phyloP scores from a whole-genome alignment of 2,329 filamentous ascomycete genomes.

The Botrytis medusae region DNA sequence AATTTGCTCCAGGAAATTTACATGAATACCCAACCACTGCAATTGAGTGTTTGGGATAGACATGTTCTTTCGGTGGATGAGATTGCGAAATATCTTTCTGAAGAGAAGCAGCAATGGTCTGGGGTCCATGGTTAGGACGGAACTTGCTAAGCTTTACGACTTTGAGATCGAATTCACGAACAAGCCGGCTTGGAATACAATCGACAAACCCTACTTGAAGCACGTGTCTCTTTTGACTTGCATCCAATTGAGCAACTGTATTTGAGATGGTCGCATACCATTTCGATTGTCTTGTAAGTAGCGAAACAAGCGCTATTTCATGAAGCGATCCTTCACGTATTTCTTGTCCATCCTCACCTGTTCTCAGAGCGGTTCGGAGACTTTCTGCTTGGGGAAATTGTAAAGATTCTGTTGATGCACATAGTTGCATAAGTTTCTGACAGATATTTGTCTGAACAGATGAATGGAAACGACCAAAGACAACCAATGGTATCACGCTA shows the following conservation, averaged over 20 bases:
- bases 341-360: not conserved
- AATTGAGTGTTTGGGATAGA: slow-evolving; percentile 28
- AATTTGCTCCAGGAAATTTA: slow-evolving; percentile 43
- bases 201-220: not conserved
- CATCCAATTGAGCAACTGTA: slow-evolving; percentile 14
- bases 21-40: slow-evolving; percentile 44
- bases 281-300: not conserved
- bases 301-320: not conserved
- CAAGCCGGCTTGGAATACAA: slow-evolving; percentile 1
- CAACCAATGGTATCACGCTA: not conserved
- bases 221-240: not conserved
- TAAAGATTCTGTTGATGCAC: not conserved
- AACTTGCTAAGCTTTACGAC: not conserved
- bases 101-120: not conserved
- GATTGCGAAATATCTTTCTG: not conserved
- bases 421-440: not conserved
- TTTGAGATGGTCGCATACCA: not conserved
- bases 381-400: not conserved
- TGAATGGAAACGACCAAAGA: not conserved
- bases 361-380: not conserved
- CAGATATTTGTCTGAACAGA: not conserved
- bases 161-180: slow-evolving; percentile 16
- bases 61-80: not conserved
- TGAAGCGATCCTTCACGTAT: not conserved
- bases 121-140: not conserved